Base-by-base conservation (phyloP, 192 early-diverging fungal species). In the Coemansia sp. region DNA sequence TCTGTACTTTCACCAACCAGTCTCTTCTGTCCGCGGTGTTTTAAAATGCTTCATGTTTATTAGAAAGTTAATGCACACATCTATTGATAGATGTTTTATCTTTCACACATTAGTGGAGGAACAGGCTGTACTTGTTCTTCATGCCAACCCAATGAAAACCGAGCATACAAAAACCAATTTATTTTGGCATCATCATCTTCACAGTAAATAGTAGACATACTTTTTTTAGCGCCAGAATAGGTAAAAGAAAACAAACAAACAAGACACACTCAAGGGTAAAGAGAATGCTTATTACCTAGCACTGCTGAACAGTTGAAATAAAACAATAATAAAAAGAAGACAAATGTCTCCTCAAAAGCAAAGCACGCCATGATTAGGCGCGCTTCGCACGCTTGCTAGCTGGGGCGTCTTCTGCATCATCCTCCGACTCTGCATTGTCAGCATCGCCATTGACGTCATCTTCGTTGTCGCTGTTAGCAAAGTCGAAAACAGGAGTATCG, bases 401-500 rank as follows among this genome's bases (percentile, higher is more conserved):
- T 5, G 76, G 81, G 13, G 81, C 81, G 48, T 68, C 76, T 49
- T 75, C 81, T 41, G 63, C 64, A 11, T 70, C 83, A 1, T 75
- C 74, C 23, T 60, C 70, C n/a, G 41, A 53, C 11, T 70, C 74
- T 9, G 37, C 41, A 18, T 59, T 40, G n/a, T 64, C 66, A 23
- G 38, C 70, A 44, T 59, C 48, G 65, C 16, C 56, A n/a, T 70
- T 62, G 38, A 39, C 50, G 15, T 61, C 72, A 18, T 64, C 77
- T 16, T 80, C 73, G 42, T 59, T 64, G 23, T 71, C 72, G 65
- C 68, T 71, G 39, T 70, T 59, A 16, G 16, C 65, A 47, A 65
- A 32, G 56, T 74, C 77, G 77, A 89, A 93, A 65, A 89, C 86
- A 38, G 95, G 83, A 45, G 94, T 92, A 75, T 91, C 77, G 56